Conservation (phyloP, 805 yeast species). For the Lachancea thermotolerans region DNA sequence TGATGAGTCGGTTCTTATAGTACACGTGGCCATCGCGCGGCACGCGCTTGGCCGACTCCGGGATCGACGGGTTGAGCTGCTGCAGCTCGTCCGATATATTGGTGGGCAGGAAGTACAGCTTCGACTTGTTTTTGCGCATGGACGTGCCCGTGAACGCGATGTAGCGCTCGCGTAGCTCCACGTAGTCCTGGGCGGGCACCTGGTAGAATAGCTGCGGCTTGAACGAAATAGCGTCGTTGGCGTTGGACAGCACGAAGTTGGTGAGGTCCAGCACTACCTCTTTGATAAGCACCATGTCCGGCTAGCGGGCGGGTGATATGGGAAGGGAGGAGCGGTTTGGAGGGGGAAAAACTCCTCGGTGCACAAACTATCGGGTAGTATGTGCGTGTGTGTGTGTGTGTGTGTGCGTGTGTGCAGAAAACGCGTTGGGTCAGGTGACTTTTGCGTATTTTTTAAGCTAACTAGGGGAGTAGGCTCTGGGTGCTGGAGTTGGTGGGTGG, state of each 20-base stretch:
- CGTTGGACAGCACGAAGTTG: slow-evolving; percentile 20
- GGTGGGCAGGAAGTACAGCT: slow-evolving; percentile 20
- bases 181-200: slow-evolving; percentile 20
- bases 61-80: slow-evolving; percentile 20
- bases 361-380: too few relatives aligned
- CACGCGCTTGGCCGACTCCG: slow-evolving; percentile 18
- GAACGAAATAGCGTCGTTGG: slow-evolving; percentile 23
- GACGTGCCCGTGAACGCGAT: slow-evolving; percentile 24
- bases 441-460: too few relatives aligned
- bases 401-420: too few relatives aligned
- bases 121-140: slow-evolving; percentile 20
- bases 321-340: background rate
- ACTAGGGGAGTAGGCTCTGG: too few relatives aligned
- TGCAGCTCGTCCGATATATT: slow-evolving; percentile 23
- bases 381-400: too few relatives aligned
- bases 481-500: too few relatives aligned
- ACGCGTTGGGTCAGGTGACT: too few relatives aligned
- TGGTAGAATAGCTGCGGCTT: slow-evolving; percentile 23
- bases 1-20: slow-evolving; percentile 21
- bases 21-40: slow-evolving; percentile 17
- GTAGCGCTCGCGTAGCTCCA: slow-evolving; percentile 16
- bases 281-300: slow-evolving; percentile 10
- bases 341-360: background rate
- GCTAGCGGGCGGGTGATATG: background rate
- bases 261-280: slow-evolving; percentile 21